These are phyloP conservation scores for Aureobasidium subglaciale DNA, from an alignment of 2,329 filamentous ascomycete species.

Conservation along the genomic window DNA sequence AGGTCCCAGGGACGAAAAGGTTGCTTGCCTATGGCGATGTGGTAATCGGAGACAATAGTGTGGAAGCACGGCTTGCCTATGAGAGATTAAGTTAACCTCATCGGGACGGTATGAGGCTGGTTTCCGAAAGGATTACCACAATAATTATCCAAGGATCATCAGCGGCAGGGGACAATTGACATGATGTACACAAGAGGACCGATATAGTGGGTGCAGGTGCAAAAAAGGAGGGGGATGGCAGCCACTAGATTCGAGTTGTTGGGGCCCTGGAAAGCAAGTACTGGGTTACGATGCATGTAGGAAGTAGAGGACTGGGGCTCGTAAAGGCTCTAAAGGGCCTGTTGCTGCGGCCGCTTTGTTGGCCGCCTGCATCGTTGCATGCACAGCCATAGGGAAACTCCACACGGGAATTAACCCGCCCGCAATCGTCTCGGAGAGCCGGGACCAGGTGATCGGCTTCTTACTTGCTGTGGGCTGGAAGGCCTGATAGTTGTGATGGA, in stretches of 20 bases:
- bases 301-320: slow-evolving; percentile 6
- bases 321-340: slow-evolving; percentile 1
- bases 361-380: slow-evolving; percentile 12
- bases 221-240: slow-evolving; percentile 5
- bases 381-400: slow-evolving; percentile 2
- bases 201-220: slow-evolving; percentile 1
- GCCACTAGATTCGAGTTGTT: neutral
- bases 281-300: slow-evolving; percentile 5
- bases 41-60: slow-evolving; percentile 9
- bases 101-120: slow-evolving; percentile 15
- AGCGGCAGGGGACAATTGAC: slow-evolving; percentile 8
- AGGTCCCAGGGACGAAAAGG: neutral
- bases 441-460: slow-evolving; percentile 10
- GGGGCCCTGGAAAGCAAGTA: neutral
- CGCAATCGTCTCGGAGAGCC: slow-evolving; percentile 2
- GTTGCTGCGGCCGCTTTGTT: slow-evolving; percentile 15
- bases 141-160: slow-evolving; percentile 1
- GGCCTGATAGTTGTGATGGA: neutral
- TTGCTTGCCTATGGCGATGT: slow-evolving; percentile 5
- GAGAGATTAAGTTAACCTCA: slow-evolving; percentile 14
- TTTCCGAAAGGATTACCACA: slow-evolving; percentile 9
- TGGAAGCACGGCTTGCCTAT: slow-evolving; percentile 9
- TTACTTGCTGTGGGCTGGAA: slow-evolving; percentile 10
- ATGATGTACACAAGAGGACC: slow-evolving; percentile 8
- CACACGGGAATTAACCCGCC: slow-evolving; percentile 11